Conservation (phyloP, 169 alveolate species). For the Eimeria acervulina region DNA sequence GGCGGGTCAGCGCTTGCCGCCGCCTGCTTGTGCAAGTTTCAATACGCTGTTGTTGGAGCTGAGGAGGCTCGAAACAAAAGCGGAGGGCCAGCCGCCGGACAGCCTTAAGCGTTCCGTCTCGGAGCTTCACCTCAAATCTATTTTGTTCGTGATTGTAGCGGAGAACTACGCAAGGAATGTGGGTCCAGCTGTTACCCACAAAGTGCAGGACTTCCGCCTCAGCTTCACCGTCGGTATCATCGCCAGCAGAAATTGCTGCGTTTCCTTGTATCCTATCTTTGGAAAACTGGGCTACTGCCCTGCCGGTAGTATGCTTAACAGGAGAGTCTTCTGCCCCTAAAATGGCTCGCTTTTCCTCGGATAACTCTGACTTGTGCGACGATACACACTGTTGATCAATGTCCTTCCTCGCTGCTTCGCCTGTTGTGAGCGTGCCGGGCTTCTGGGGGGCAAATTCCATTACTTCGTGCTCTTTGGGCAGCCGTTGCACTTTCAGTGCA, state of each 20-base stretch:
- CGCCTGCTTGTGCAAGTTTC: slow-evolving; percentile 69
- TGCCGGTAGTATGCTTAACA: background rate
- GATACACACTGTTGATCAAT: background rate
- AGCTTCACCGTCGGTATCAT: slow-evolving; percentile 29
- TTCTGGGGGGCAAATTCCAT: background rate
- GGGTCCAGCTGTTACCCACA: slow-evolving; percentile 73
- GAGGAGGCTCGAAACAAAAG: slow-evolving; percentile 66
- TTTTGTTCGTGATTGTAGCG: slow-evolving; percentile 28
- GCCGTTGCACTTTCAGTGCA: background rate
- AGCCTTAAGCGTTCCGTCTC: slow-evolving; percentile 61
- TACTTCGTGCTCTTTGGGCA: background rate
- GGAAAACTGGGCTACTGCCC: background rate
- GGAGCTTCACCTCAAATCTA: slow-evolving; percentile 64
- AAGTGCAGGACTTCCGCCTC: slow-evolving; percentile 79
- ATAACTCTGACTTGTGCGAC: background rate
- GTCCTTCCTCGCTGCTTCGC: background rate
- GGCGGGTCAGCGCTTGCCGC: slow-evolving; percentile 57
- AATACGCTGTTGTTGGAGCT: slow-evolving; percentile 57
- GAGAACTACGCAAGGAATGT: slow-evolving; percentile 44
- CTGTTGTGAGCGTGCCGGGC: background rate
- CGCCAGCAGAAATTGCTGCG: background rate
- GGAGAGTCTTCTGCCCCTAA: background rate
- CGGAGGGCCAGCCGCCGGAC: slow-evolving; percentile 72
- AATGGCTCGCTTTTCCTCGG: background rate
- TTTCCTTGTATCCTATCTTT: background rate